Evolutionary conservation across 257 asterid genomes (phyloP), one percentile per base, ranked within the genome.

Genomic region (Parsonsia alboflavescens): DNA sequence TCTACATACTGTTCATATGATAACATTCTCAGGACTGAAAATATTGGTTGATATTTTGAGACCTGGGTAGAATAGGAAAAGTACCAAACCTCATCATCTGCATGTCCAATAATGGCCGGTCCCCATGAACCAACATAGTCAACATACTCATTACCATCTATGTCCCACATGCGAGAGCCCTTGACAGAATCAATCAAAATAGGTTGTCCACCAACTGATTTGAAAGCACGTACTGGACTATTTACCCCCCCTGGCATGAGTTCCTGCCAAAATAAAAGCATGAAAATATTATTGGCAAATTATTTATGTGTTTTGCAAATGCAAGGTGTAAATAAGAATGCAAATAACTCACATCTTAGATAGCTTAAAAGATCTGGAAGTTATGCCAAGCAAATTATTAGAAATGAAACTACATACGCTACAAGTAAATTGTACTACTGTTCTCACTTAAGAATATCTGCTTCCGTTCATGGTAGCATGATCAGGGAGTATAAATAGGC

Each of bases 41-140:
- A 16, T 42, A 7, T 12, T 16, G 7, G 16, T 16, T 16, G 44
- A 71, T 2, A 22, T 50, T 42, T 19, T 63, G 41, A 28, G 62
- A 77, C 17, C 28, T 54, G 7, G 26, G 39, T 41, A 65, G 57
- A n/a, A 41, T 26, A 61, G 71, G 62, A 61, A 58, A 67, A 75
- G 76, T 78, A 78, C 6, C 73, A 45, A 59, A 95, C 99, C 98
- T 89, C 87, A 73, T 95, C 99, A 79, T 92, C 99, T 56, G 98
- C 99, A 79, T 95, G 99, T 70, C 99, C 99, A 73, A 95, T 95
- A 70, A 92, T 92, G 78, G 98, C 98, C 17, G 99, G 99, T 28
- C 99, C 99, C 99, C 98, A 92, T n/a, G 98, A 95, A 77, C 99
- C 99, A 68, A 95, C 98, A 63, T 95, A 95, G 87, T 95, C 99